Conservation (phyloP, 805 yeast species). For the Saturnispora kantuleensis region DNA sequence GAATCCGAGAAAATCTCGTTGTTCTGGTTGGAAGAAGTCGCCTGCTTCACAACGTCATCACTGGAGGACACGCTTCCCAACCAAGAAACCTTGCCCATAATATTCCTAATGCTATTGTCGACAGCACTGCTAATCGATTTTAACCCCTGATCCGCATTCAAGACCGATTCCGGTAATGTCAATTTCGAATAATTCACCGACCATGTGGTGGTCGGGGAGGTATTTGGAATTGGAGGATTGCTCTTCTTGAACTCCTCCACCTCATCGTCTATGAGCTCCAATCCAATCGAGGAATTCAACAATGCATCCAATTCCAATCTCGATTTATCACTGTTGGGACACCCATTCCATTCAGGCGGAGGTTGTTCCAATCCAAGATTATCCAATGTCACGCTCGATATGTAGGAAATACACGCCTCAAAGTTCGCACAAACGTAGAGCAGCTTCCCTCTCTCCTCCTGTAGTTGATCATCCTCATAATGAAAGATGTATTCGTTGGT, state of each 20-base stretch:
- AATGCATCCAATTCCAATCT: constrained; percentile 5
- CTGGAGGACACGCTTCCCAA: constrained; percentile 13
- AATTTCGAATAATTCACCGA: constrained; percentile 11
- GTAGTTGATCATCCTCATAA: constrained; percentile 14
- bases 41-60: constrained; percentile 6
- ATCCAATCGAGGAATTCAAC: constrained; percentile 17
- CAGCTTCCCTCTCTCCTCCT: constrained; percentile 25
- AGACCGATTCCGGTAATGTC: constrained; percentile 15
- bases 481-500: constrained; percentile 22
- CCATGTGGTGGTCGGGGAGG: constrained; percentile 8
- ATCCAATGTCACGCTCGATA: constrained; percentile 25
- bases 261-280: constrained; percentile 23
- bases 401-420: constrained; percentile 28
- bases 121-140: constrained; percentile 27
- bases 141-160: constrained; percentile 29
- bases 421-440: constrained; percentile 28
- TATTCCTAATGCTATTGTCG: constrained; percentile 26
- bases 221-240: constrained; percentile 7
- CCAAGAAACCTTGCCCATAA: constrained; percentile 28
- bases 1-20: constrained; percentile 16
- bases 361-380: constrained; percentile 21
- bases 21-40: background rate
- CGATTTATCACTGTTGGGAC: constrained; percentile 4
- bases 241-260: constrained; percentile 13
- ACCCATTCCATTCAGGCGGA: constrained; percentile 8